Base-by-base conservation (phyloP, 176 grass and related monocot genomes). In the Echinochloa phyllopogon region DNA sequence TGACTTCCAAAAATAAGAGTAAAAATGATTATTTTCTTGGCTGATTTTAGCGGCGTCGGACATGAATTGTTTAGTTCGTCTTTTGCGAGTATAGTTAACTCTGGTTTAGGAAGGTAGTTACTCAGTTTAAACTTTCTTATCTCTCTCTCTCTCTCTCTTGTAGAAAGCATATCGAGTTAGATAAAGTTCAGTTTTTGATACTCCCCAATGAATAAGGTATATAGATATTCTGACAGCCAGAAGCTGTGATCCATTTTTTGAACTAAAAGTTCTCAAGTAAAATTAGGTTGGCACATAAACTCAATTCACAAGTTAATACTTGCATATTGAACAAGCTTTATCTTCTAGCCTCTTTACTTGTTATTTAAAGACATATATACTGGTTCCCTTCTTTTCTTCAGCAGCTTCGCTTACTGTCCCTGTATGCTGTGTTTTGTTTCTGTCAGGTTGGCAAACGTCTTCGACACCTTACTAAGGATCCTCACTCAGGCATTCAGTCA, bases 391-490 rank as follows among this genome's bases (percentile, higher is more conserved):
- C 65, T 65, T 72, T 86, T 39, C 20, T 29, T 87, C 21, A 18
- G 9, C 48, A 58, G 58, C 29, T 67, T 60, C 8, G 5, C 8
- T 43, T 49, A n/a, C 36, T 43, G 40, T 63, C 75, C 52, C 45
- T 80, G 20, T 42, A 4, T 42, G 41, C 36, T 87, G 16, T 73
- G 2, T 40, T 69, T 18, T 82, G 55, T 78, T 78, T 86, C 56
- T 94, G 18, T 51, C 52, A 97, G 94, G 87, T 97, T 82, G 94
- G 94, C 6, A 97, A 94, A 82, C 91, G 85, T 38, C 83, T 97
- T 80, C 84, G 94, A 4, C 79, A 82, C 78, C 91, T 97, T 58
- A 92, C 94, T 23, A 97, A 97, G 80, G 92, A 97, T 62, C 92
- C 94, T 41, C 82, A 97, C 57, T 77, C 81, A 5, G 82, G 81